Base-by-base conservation (phyloP, 2,329 filamentous ascomycete species). In the Elsinoe perseae region DNA sequence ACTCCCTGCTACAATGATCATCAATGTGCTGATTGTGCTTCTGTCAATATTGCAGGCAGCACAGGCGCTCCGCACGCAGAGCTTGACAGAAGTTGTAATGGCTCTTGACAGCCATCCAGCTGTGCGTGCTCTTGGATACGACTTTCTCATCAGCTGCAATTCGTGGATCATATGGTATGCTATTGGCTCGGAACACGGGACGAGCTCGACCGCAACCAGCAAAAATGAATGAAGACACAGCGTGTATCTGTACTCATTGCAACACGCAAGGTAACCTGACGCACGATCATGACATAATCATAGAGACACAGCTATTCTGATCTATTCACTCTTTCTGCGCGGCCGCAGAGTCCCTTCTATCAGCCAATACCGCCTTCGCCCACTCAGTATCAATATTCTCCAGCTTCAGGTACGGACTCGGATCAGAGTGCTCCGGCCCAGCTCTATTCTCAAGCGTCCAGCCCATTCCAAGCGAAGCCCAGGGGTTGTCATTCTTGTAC, bases 341-440 rank as follows among this genome's bases (percentile, higher is more conserved):
- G 7, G 8, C 25, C 27, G 23, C 34, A 36, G 50, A 53, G 21
- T 53, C 52, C 10, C 42, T 2, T 23, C 40, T 27, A 38, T 38
- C 44, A 28, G 34, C 48, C 16, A 65, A 65, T 40, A 70, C 61
- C 3, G 66, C 67, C 57, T 66, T 61, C 46, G 67, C 42, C 73
- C 73, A 75, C 62, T 69, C 68, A 8, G 71, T 70, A 62, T 75
- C 72, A n/a, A 75, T 67, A 21, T 72, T 69, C 38, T 71, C 67
- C 12, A 73, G 9, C 27, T 63, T 63, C 42, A 75, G 42, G 60
- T 74, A 75, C 2, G 72, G 71, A 56, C 65, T 68, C 4, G 66
- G 58, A 59, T 75, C 70, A 4, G 66, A 60, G 0, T 67, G 60
- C 23, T 54, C 21, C 56, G 44, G 2, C 58, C 36, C 2, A 30